Evolutionary conservation across 2,329 filamentous ascomycete genomes (phyloP), one percentile per base, ranked within the genome.

Genomic region (Sporothrix pallida): DNA sequence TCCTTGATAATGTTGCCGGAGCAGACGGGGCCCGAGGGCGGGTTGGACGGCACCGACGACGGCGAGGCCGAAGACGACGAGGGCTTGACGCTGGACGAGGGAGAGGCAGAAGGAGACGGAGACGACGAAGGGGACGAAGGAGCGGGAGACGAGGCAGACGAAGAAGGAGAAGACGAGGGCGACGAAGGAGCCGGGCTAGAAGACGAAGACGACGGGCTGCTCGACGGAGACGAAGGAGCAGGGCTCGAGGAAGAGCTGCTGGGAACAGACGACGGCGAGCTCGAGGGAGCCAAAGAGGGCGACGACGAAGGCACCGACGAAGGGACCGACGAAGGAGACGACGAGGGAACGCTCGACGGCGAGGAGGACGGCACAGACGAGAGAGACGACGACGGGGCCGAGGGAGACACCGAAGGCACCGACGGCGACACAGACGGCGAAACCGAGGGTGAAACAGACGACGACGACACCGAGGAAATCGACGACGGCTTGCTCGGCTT

Each of bases 1-100:
- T 71, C 44, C 44, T 48, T 31, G 54, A 71, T 17, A 31, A 71
- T 37, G 69, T 71, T 71, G 69, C 54, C 69, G 1, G 37, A 20
- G 60, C 60, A 60, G 12, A 12, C 10, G 5, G 42, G 8, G 46
- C 23, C 37, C 37, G 69, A 71, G 17, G 69, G 52, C 17, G 52
- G 52, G 69, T 37, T 58, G 37, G 52, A 4, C 52, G 68, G 68
- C 65, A 2, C 42, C 23, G 37, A 26, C 26, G 56, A 60, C 12
- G 56, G 31, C 52, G 52, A 54, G 17, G 31, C 31, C 31, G 65
- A 54, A 12, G 42, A 10, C 9, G 60, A 63, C 44, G 65, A 52
- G 7, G 46, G 68, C 23, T 23, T 37, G 17, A 17, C 31, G 60
- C 60, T 63, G 17, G 60, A 63, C 23, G 65, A 52, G 10, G 46